Base-by-base conservation (phyloP, 805 yeast genomes). In the Cyberlindnera xylosilytica region DNA sequence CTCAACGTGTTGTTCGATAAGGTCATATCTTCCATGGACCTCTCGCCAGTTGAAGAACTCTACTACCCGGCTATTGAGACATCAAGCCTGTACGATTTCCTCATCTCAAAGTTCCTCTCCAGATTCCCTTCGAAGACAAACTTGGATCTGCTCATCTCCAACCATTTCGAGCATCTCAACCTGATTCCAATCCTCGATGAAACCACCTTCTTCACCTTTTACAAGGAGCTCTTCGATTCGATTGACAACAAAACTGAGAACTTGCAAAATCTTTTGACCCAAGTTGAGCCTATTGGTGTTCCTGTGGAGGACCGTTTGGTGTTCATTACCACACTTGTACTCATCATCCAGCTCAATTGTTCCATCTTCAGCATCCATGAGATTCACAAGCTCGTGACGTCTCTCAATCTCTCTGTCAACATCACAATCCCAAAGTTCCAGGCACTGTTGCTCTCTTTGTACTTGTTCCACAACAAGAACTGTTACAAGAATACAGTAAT, bases 241-340 rank as follows among this genome's bases (percentile, higher is more conserved):
- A 42, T 48, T 26, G 52, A 48, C 24, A 48, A 54, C 40, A 48
- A 46, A 13, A 48, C 54, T 17, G 51, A 45, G 41, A 51, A 47
- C 34, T 36, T 53, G 34, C 12, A 10, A 7, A 22, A 30, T 1
- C n/a, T 50, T 19, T 29, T 49, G 29, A 30, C 38, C 3, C 37
- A 41, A 16, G 20, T 10, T 2, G 39, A 28, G 4, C 40, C 46
- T 11, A 19, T 16, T 4, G 24, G 16, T 3, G 41, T 39, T 27
- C 22, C 42, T 18, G 38, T 34, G 11, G 73, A 58, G 71, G 76
- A 50, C 13, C 36, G 44, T 30, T 17, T 49, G 26, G 40, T 45
- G 10, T 50, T 50, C 22, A 44, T 50, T 5, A 26, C 45, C 10
- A 40, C 38, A 2, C 66, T 80, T 45, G 74, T 80, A 65, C 64